phyloP scores from a whole-genome alignment of 139 green algal genomes.

The Chlorella sp. region DNA sequence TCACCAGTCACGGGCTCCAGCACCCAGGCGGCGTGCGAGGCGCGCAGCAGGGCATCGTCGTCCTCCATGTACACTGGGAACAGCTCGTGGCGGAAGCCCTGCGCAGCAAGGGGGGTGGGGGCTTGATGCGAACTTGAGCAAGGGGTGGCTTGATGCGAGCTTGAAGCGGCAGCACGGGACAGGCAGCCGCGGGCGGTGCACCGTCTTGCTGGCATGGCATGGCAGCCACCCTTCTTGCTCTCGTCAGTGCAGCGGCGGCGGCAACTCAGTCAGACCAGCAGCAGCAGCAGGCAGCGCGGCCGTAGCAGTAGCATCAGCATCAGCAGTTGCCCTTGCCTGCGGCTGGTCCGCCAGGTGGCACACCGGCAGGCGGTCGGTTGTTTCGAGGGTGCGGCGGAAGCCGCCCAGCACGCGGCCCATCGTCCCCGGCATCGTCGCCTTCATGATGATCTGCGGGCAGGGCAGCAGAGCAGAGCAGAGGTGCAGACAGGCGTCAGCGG shows the following conservation, averaged over 20 bases:
- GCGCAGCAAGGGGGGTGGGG: conserved; percentile 43
- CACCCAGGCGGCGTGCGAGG: conserved; percentile 75
- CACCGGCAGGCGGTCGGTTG: conserved; percentile 18
- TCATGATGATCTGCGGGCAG: conserved; percentile 65
- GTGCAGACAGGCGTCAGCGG: no score
- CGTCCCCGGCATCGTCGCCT: conserved; percentile 81
- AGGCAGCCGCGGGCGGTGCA: no score
- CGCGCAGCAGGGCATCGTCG: conserved; percentile 69
- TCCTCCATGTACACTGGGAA: conserved; percentile 72
- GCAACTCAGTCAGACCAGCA: no score
- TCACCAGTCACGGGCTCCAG: conserved; percentile 57
- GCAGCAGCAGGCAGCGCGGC: no score
- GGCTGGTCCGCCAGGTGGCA: conserved; percentile 70
- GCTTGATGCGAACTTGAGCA: no score
- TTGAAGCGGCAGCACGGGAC: no score
- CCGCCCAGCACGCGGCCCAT: conserved; percentile 88
- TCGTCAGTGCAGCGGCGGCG: no score
- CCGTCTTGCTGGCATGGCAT: no score
- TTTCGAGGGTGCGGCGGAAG: conserved; percentile 61
- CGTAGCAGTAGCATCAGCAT: no score
- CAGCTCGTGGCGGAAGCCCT: conserved; percentile 66
- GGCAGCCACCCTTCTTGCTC: no score
- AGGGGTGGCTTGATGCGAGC: no score
- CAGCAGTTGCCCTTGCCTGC: conserved; percentile 40
- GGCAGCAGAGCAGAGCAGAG: background rate